A percentile compares a stretch with the other conserved stretches of the same genome.
Conservation (phyloP, 371 early-diverging fungal genomes). For the Dinochytrium kinnereticum region DNA sequence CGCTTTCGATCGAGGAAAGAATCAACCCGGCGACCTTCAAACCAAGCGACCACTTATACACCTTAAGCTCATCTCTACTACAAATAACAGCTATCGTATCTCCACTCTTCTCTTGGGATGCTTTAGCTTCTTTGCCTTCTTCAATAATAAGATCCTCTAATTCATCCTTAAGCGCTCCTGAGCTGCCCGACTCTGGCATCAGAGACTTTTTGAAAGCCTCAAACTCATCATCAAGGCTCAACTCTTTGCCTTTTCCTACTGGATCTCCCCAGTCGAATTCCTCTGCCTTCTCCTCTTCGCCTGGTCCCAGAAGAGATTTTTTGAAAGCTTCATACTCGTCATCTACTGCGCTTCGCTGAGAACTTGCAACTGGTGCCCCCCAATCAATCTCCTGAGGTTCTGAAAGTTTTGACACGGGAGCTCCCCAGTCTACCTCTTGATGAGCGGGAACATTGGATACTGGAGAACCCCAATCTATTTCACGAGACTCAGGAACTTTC, state of each 20-base stretch:
- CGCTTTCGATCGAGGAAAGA: not conserved
- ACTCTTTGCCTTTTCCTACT: not conserved
- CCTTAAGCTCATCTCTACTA: not conserved
- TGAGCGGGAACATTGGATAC: constrained; percentile 11
- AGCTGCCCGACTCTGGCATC: not conserved
- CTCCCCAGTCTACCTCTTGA: constrained; percentile 9
- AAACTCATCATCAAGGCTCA: constrained; percentile 45
- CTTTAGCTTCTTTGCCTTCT: not conserved
- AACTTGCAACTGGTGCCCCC: constrained; percentile 36
- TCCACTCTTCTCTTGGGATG: not conserved
- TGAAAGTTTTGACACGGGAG: not conserved
- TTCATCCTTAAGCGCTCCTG: not conserved
- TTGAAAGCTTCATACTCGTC: constrained; percentile 57
- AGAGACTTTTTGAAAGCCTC: constrained; percentile 50
- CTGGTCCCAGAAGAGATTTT: constrained; percentile 21
- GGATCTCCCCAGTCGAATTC: constrained; percentile 8
- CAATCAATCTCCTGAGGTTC: constrained; percentile 42
- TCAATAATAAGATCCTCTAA: not conserved
- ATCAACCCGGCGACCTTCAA: not conserved
- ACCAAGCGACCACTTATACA: not conserved
- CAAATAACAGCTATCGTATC: not conserved
- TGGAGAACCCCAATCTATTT: constrained; percentile 48
- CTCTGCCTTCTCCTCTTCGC: not conserved
- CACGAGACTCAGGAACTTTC: constrained; percentile 14
- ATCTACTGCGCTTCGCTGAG: constrained; percentile 1